phyloP scores from a whole-genome alignment of 768 basidiomycete genomes.

The Lactarius indigo region DNA sequence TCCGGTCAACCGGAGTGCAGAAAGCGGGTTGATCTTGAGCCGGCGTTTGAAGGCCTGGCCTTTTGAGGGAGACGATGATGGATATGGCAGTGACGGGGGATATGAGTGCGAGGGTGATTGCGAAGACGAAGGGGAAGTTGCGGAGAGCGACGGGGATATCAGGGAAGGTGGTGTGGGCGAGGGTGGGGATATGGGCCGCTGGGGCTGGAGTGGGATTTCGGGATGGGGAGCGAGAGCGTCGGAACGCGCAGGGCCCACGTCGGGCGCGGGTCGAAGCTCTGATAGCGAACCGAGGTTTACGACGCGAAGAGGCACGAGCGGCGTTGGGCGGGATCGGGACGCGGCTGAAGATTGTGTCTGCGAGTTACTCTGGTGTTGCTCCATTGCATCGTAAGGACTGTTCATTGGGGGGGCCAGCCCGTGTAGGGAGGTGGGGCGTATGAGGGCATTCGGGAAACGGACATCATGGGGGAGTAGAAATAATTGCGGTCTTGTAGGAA shows the following conservation, averaged over 20 bases:
- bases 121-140: neutral
- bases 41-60: neutral
- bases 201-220: neutral
- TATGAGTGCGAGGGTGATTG: neutral
- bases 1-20: neutral
- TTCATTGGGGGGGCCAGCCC: neutral
- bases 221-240: neutral
- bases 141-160: neutral
- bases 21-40: neutral
- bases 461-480: neutral
- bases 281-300: neutral
- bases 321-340: neutral
- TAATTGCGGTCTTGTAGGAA: neutral
- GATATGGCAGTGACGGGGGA: neutral
- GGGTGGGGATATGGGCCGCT: neutral
- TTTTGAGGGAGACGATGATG: neutral
- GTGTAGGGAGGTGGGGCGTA: conserved; percentile 1
- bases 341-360: neutral
- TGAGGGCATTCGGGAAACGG: neutral
- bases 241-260: neutral
- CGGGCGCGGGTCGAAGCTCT: neutral
- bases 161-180: neutral
- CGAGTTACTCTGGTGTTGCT: neutral
- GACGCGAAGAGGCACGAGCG: neutral
- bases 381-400: too few relatives aligned